Base-by-base conservation (phyloP, 2,329 filamentous ascomycete genomes). In the Aspergillus neotritici region DNA sequence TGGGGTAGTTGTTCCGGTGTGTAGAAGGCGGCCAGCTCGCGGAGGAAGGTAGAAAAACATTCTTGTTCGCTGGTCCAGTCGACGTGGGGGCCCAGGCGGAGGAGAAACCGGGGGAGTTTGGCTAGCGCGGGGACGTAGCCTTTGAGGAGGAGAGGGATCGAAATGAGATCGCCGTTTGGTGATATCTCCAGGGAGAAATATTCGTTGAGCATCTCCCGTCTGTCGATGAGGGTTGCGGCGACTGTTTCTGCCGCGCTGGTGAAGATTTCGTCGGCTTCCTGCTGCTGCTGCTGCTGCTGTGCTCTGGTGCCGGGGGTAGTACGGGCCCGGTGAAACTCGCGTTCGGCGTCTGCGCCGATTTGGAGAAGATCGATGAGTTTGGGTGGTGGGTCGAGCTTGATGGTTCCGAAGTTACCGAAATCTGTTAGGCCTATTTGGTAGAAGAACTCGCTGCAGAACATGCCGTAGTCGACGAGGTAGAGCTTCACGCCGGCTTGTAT, bases 341-440 rank as follows among this genome's bases (percentile, higher is more conserved):
- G 80, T 61, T 95, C 87, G 28, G 81, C 71, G 35, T 86, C 78
- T 1, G 83, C 87, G 1, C 82, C 91, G 33, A 94, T 77, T 10
- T 71, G 69, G 11, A 98, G 74, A 5, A 97, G 66, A 44, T 86
- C 80, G 4, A 74, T 70, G 4, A 98, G 69, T 45, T 81, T 74
- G 1, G 96, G 76, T 0, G 88, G 78, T 2, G 88, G 86, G 37
- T 82, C 79, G 56, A 98, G 88, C 9, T 79, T 81, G 46, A 98
- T 89, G 15, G 75, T 67, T 3, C 93, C 93, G 58, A 95, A 96
- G 62, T 98, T 98, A 2, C 86, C 88, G 67, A 98, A 98, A 60
- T 98, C 89, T 0, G 89, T 94, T 30, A 98, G 77, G 0, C 89
- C 91, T 14, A 97, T 71, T 67, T 98, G 93, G 69, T 98, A 98